A percentile compares a stretch with the other conserved stretches of the same genome.
phyloP scores from a whole-genome alignment of 495 filamentous ascomycete species.

The Hypoxylon lenormandii region DNA sequence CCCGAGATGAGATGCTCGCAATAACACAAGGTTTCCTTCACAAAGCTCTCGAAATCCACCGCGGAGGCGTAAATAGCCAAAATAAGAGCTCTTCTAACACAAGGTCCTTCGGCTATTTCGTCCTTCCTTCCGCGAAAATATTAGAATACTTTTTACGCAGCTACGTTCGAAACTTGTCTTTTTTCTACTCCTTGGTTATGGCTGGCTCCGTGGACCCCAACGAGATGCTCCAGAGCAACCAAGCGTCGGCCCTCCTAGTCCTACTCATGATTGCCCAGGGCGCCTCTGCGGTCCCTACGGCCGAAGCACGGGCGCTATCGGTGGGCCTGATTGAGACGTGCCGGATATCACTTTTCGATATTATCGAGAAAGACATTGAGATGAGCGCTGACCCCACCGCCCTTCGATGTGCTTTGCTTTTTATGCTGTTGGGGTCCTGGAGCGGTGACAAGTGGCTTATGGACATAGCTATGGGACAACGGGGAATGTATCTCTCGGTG shows the following conservation, averaged over 20 bases:
- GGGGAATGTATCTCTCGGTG: conserved; percentile 74
- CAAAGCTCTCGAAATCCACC: conserved; percentile 71
- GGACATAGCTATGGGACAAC: conserved; percentile 77
- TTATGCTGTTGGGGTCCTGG: conserved; percentile 71
- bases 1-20: conserved; percentile 72
- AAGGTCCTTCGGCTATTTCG: conserved; percentile 65
- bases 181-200: conserved; percentile 68
- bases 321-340: conserved; percentile 73
- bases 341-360: conserved; percentile 73
- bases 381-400: conserved; percentile 69
- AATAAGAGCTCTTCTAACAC: conserved; percentile 56
- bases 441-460: conserved; percentile 78
- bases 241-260: conserved; percentile 68
- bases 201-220: conserved; percentile 68
- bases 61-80: conserved; percentile 52
- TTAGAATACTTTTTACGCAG: conserved; percentile 71
- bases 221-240: conserved; percentile 69
- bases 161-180: conserved; percentile 68
- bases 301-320: conserved; percentile 69
- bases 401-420: conserved; percentile 70
- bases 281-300: conserved; percentile 67
- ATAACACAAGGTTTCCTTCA: conserved; percentile 73
- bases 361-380: conserved; percentile 73
- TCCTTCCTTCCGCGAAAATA: conserved; percentile 69
- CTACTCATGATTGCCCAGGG: conserved; percentile 75